Evolutionary conservation across 2,329 filamentous ascomycete genomes (phyloP), one percentile per base, ranked within the genome.

Genomic region (Nothophaeocryptopus gaeumannii): DNA sequence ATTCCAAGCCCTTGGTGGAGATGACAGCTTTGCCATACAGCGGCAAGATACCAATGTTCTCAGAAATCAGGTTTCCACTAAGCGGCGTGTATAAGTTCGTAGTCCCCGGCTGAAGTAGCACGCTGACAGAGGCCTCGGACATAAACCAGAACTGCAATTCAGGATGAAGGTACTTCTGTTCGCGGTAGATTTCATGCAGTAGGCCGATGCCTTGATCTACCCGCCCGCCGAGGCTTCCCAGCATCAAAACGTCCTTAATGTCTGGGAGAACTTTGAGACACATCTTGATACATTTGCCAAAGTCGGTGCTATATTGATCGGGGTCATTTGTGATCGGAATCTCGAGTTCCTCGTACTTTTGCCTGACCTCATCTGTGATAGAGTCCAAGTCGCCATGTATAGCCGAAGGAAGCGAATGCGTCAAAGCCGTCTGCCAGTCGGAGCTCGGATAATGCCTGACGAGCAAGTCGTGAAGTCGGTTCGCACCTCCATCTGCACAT

Each of bases 361-460:
- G 63, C 45, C 77, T 77, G 9, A 87, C 79, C 10, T 80, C 71
- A 8, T 81, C 74, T 2, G 73, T 73, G 13, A 97, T 74, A 3
- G 92, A 96, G 72, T 99, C 93, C 8, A 99, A 78, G 67, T 99
- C 93, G 39, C 93, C 93, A 59, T 95, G 83, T 54, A 99, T 90
- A 47, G 80, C 75, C 63, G 88, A 60, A 16, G 72, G 73, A 13
- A 61, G 56, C 53, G 60, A 26, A 43, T 54, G 55, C 61, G 63
- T 53, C 26, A 64, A 53, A 20, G 59, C 56, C 35, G 38, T 48
- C 29, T 38, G 47, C 50, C 47, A 59, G 30, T 54, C 37, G 31
- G 46, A 42, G 20, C 46, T 54, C 8, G 43, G 38, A 30, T 45
- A 39, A 13, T 51, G 55, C 13, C 61, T 64, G 20, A 62, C 50